phyloP scores from a whole-genome alignment of 768 basidiomycete genomes.

The Filobasidium wieringae region DNA sequence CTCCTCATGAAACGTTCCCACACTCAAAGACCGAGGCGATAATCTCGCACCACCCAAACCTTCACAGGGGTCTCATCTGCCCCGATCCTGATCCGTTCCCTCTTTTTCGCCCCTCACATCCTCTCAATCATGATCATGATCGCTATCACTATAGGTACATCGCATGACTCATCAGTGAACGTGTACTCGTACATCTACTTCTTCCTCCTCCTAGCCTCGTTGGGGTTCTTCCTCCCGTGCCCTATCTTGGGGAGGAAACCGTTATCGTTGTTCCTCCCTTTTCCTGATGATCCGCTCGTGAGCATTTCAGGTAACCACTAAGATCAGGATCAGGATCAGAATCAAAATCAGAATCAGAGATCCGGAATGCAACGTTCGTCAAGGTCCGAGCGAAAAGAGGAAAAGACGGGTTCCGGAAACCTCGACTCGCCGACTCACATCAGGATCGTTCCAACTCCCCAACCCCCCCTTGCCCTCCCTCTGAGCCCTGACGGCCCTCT shows the following conservation, averaged over 20 bases:
- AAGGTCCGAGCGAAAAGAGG: neutral
- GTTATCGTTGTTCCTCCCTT: constrained; percentile 53
- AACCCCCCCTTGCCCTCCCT: constrained; percentile 45
- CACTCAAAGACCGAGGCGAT: too few relatives aligned
- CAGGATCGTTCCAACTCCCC: constrained; percentile 82
- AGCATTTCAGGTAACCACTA: constrained; percentile 38
- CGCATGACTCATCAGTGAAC: neutral
- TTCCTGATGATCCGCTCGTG: constrained; percentile 44
- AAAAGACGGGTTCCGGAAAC: neutral
- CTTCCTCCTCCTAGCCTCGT: constrained; percentile 53
- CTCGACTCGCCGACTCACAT: constrained; percentile 39
- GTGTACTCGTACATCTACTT: constrained; percentile 12
- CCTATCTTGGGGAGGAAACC: constrained; percentile 69
- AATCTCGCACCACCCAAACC: too few relatives aligned
- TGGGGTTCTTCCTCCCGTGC: constrained; percentile 78
- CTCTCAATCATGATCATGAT: neutral
- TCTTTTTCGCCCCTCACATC: neutral
- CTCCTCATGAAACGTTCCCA: too few relatives aligned
- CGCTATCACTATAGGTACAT: neutral
- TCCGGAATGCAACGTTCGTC: too few relatives aligned
- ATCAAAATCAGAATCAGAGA: neutral
- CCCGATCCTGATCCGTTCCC: neutral
- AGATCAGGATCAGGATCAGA: neutral
- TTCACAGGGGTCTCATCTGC: neutral
- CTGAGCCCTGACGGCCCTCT: constrained; percentile 48